Base-by-base conservation (phyloP, 164 flowering plant species). In the Vitis riparia region DNA sequence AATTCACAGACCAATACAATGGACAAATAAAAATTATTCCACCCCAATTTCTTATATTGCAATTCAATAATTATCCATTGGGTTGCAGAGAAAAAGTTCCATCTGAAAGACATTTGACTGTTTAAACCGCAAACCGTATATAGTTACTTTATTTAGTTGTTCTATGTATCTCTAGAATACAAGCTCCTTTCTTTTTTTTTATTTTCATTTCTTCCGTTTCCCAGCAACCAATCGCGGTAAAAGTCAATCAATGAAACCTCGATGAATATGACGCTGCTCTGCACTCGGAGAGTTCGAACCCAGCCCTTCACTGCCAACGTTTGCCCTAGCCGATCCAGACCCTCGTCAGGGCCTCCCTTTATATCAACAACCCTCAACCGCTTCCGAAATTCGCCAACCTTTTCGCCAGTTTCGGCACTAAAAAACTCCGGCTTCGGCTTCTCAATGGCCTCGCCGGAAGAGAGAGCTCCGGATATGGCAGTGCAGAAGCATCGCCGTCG, bases 241-340 rank as follows among this genome's bases (percentile, higher is more conserved):
- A 32, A 50, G 62, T 37, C 29, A 14, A 15, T 19, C 12, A 56
- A 4, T 7, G 14, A 51, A 29, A 90, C 98, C 96, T 92, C 95
- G 13, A 94, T 76, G 71, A 95, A 95, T 0, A 97, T 88, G 12
- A 92, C 81, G 65, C 87, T 91, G 70, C 97, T 88, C 84, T 94
- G 98, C 32, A 68, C 84, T 19, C 99, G 85, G 55, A 91, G 81
- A 5, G 98, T 93, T 64, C 99, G 80, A 44, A 95, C 99, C 99
- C 99, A 95, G 11, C 99, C 99, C 68, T 65, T 81, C 4, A 93
- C 89, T 8, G 80, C 81, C 50, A 91, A 57, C 2, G 66, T 82
- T 83, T 88, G 84, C 60, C 97, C 97, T 32, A 93, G 68, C 14
- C 82, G 78, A 55, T 73, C 83, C 81, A 93, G 66, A 2, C 97